Conservation (phyloP, 2,329 filamentous ascomycete species). For the Phialemoniopsis sp. region DNA sequence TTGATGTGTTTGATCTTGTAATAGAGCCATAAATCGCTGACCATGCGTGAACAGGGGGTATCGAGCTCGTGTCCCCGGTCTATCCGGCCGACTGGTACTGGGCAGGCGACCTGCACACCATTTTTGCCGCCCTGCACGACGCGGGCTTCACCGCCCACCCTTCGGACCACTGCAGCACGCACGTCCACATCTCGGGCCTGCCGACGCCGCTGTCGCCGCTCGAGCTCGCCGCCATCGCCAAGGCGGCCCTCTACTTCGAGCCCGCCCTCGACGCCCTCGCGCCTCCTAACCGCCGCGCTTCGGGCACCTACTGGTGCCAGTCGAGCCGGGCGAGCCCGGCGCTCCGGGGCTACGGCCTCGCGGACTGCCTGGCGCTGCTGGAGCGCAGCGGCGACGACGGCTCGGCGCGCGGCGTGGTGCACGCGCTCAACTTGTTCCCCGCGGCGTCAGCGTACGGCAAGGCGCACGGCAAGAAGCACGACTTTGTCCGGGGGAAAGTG, state of each 20-base stretch:
- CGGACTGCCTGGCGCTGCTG: slow-evolving; percentile 16
- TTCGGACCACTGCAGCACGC: slow-evolving; percentile 26
- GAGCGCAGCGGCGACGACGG: slow-evolving; percentile 11
- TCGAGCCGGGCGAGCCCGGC: slow-evolving; percentile 23
- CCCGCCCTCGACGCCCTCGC: slow-evolving; percentile 25
- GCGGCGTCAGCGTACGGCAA: slow-evolving; percentile 21
- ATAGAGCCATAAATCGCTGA: background rate
- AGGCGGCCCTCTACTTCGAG: slow-evolving; percentile 27
- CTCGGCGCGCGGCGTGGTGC: slow-evolving; percentile 13
- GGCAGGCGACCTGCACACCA: slow-evolving; percentile 19
- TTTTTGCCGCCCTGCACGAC: slow-evolving; percentile 21
- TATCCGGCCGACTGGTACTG: slow-evolving; percentile 20
- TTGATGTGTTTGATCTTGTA: too few species aligned
- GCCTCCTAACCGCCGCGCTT: slow-evolving; percentile 14
- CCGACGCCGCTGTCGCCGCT: slow-evolving; percentile 11
- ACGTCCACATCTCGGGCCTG: slow-evolving; percentile 27
- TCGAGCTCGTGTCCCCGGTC: slow-evolving; percentile 25
- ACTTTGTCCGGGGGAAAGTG: slow-evolving; percentile 31
- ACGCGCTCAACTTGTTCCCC: slow-evolving; percentile 25
- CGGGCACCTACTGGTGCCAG: slow-evolving; percentile 26
- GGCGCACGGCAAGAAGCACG: slow-evolving; percentile 19
- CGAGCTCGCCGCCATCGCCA: slow-evolving; percentile 22
- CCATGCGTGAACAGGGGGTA: slow-evolving; percentile 3
- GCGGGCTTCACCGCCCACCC: slow-evolving; percentile 15
- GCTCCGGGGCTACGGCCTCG: slow-evolving; percentile 11